Percentiles rank a stretch among this genome's conserved stretches.
Conservation (phyloP, 1,284 basidiomycete species). For the Cutaneotrichosporon sp. region DNA sequence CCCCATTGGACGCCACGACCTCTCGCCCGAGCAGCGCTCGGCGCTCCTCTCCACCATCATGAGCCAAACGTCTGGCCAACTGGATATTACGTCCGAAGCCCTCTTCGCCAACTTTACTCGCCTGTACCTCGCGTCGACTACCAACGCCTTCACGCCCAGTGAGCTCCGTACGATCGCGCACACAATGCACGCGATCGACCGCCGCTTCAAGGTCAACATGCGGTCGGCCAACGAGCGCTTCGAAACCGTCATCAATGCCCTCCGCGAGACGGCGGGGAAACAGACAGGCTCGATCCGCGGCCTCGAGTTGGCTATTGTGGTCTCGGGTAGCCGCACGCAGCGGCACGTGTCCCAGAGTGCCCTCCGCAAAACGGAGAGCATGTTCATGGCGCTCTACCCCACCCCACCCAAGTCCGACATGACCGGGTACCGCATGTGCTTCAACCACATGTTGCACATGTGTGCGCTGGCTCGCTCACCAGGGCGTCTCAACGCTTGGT, state of each 20-base stretch:
- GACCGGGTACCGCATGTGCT: constrained; percentile 24
- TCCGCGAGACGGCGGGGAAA: constrained; percentile 26
- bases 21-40: constrained; percentile 21
- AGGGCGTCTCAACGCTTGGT: constrained; percentile 31
- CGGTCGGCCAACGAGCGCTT: constrained; percentile 26
- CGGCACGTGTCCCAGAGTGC: constrained; percentile 18
- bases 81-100: constrained; percentile 16
- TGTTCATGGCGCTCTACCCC: constrained; percentile 25
- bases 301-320: constrained; percentile 26
- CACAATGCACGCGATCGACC: constrained; percentile 27
- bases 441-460: constrained; percentile 43
- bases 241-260: constrained; percentile 27
- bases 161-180: constrained; percentile 32
- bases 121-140: constrained; percentile 32
- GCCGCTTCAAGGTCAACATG: constrained; percentile 18
- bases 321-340: constrained; percentile 13
- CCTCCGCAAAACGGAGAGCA: constrained; percentile 25
- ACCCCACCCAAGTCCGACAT: constrained; percentile 6
- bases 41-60: constrained; percentile 20
- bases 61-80: neutral
- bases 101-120: constrained; percentile 32
- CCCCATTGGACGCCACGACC: constrained; percentile 12
- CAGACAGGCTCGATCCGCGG: constrained; percentile 16
- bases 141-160: constrained; percentile 31
- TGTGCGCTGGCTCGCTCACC: constrained; percentile 29